These are phyloP conservation scores for Ophiostoma piceae DNA, from an alignment of 2,329 filamentous ascomycete genomes.

Conservation along the genomic window DNA sequence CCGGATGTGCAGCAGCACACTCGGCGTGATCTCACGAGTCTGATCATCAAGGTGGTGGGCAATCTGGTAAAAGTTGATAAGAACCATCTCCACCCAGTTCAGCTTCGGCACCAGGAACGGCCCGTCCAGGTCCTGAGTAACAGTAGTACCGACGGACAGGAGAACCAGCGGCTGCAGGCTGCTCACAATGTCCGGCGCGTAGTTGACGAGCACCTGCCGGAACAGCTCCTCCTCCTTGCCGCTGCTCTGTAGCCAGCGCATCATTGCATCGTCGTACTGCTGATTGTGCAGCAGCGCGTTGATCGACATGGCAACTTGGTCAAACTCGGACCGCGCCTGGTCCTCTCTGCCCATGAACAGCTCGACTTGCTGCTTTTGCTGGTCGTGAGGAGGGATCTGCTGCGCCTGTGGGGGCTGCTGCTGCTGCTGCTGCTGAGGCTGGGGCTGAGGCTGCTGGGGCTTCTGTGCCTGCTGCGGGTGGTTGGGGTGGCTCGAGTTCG, in stretches of 20 bases:
- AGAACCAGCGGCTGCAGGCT: conserved; percentile 57
- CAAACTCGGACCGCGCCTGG: conserved; percentile 50
- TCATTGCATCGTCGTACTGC: conserved; percentile 57
- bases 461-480: conserved; percentile 28
- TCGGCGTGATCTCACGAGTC: conserved; percentile 51
- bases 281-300: conserved; percentile 57
- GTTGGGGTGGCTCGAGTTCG: conserved; percentile 24
- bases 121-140: conserved; percentile 54
- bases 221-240: conserved; percentile 58
- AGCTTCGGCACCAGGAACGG: conserved; percentile 52
- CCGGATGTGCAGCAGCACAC: conserved; percentile 52
- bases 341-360: conserved; percentile 39
- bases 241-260: conserved; percentile 61
- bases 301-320: conserved; percentile 53
- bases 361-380: conserved; percentile 26
- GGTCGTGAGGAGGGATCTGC: conserved; percentile 26
- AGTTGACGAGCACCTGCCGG: conserved; percentile 48
- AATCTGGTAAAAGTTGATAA: conserved; percentile 49
- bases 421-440: conserved; percentile 26
- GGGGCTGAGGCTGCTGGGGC: conserved; percentile 16
- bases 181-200: conserved; percentile 49
- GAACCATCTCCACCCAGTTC: conserved; percentile 55
- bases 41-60: conserved; percentile 48
- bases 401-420: conserved; percentile 17
- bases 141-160: conserved; percentile 59